Evolutionary conservation across 1,284 basidiomycete species (phyloP).

Genomic region (Fomitopsis pinicola): DNA sequence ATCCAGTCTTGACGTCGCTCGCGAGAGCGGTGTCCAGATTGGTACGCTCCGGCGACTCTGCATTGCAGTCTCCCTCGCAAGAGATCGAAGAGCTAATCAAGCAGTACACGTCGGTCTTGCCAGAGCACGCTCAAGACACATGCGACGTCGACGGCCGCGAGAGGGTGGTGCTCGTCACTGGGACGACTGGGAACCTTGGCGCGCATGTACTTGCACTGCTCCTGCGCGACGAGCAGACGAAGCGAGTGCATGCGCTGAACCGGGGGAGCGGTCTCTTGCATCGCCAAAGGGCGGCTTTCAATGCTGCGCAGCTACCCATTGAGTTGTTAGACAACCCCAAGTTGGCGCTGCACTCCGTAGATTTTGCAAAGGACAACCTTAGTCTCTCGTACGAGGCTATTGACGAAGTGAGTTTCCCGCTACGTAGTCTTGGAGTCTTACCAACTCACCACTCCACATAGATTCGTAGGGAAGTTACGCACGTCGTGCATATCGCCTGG

Average conservation of each 20-base stretch:
- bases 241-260: conserved; percentile 28
- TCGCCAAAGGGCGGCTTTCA: conserved; percentile 29
- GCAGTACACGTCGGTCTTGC: conserved; percentile 23
- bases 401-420: conserved; percentile 21
- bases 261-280: conserved; percentile 24
- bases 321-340: conserved; percentile 24
- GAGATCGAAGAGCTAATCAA: conserved; percentile 27
- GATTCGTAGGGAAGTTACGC: conserved; percentile 9
- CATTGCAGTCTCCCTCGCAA: conserved; percentile 6
- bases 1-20: conserved; percentile 29
- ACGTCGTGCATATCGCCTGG: conserved; percentile 34
- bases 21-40: conserved; percentile 19
- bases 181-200: conserved; percentile 33
- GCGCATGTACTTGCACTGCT: conserved; percentile 25
- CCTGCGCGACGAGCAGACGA: conserved; percentile 15
- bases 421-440: conserved; percentile 3
- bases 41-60: conserved; percentile 2
- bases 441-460: conserved; percentile 11
- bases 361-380: conserved; percentile 23
- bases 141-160: conserved; percentile 6
- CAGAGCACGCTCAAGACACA: background rate
- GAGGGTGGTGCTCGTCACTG: conserved; percentile 29
- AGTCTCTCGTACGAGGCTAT: conserved; percentile 25
- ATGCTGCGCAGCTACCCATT: conserved; percentile 25
- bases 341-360: conserved; percentile 32